phyloP scores from a whole-genome alignment of 371 early-diverging fungal species.

The Quaeritorhiza haematococci region DNA sequence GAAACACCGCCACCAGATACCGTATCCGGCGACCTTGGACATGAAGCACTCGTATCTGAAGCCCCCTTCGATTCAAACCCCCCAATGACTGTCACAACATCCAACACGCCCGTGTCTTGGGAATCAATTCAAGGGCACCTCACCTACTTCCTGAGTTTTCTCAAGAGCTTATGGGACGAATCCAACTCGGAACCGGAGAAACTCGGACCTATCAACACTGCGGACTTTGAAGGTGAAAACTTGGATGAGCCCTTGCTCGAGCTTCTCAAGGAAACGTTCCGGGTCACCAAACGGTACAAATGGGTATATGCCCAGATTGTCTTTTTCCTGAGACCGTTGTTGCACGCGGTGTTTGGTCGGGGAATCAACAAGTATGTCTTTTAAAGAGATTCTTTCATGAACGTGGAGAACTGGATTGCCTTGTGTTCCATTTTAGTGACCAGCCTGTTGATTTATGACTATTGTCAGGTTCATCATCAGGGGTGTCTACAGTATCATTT shows the following conservation, averaged over 20 bases:
- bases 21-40: too few relatives aligned
- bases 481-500: slow-evolving; percentile 13
- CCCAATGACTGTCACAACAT: too few relatives aligned
- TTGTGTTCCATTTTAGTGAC: not conserved
- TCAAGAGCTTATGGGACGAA: too few relatives aligned
- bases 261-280: slow-evolving; percentile 15
- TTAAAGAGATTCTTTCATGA: not conserved
- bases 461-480: slow-evolving; percentile 12
- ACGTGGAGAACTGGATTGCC: not conserved
- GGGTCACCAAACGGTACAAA: slow-evolving; percentile 1
- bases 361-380: slow-evolving; percentile 20
- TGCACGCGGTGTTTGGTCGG: slow-evolving; percentile 1
- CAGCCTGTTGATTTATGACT: not conserved
- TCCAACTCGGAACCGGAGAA: slow-evolving; percentile 17
- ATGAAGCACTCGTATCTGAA: too few relatives aligned
- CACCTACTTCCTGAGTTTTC: too few relatives aligned
- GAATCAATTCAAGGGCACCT: too few relatives aligned
- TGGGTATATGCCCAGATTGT: slow-evolving; percentile 18
- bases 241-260: slow-evolving; percentile 22
- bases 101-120: too few relatives aligned
- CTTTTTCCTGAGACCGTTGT: slow-evolving; percentile 17
- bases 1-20: too few relatives aligned
- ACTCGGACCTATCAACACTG: slow-evolving; percentile 25
- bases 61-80: too few relatives aligned
- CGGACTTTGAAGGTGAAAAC: slow-evolving; percentile 12